A percentile compares a stretch with the other conserved stretches of the same genome.
Evolutionary conservation across 2,329 filamentous ascomycete species (phyloP).

Genomic region (Fusarium algeriense): DNA sequence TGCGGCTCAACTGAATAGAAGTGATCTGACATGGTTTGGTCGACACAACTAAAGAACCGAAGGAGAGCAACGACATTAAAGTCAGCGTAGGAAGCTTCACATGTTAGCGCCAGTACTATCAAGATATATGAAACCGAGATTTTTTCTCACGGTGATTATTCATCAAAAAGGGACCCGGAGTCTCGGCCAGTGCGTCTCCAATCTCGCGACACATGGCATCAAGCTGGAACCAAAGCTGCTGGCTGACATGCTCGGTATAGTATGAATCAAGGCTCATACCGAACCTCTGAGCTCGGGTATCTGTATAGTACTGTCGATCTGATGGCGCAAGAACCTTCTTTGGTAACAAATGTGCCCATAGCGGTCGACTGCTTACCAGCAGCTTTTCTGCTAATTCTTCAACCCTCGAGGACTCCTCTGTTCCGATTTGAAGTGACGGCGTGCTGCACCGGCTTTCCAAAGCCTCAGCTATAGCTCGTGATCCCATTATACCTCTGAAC

Average conservation of each 20-base stretch:
- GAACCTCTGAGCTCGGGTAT: not conserved
- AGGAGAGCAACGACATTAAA: not conserved
- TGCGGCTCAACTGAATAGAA: constrained; percentile 1
- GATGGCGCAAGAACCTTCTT: not conserved
- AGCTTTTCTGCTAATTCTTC: constrained; percentile 2
- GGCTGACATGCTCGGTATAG: not conserved
- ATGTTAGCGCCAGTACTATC: not conserved
- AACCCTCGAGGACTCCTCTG: not conserved
- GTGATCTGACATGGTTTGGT: not conserved
- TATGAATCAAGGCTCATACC: not conserved
- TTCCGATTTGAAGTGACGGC: not conserved
- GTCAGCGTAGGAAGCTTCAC: not conserved
- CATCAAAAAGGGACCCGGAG: not conserved
- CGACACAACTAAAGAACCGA: constrained; percentile 1
- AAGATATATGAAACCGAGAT: rapidly evolving
- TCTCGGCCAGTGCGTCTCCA: not conserved
- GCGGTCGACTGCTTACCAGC: not conserved
- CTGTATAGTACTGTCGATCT: not conserved
- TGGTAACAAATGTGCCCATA: constrained; percentile 1
- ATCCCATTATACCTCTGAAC: not conserved
- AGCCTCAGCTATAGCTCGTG: not conserved
- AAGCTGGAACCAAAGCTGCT: constrained; percentile 6
- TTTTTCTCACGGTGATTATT: not conserved
- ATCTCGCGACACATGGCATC: not conserved
- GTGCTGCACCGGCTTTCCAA: not conserved